Evolutionary conservation across 371 early-diverging fungal species (phyloP), one percentile per base, ranked within the genome.

Genomic region (Chytridium lagenaria): DNA sequence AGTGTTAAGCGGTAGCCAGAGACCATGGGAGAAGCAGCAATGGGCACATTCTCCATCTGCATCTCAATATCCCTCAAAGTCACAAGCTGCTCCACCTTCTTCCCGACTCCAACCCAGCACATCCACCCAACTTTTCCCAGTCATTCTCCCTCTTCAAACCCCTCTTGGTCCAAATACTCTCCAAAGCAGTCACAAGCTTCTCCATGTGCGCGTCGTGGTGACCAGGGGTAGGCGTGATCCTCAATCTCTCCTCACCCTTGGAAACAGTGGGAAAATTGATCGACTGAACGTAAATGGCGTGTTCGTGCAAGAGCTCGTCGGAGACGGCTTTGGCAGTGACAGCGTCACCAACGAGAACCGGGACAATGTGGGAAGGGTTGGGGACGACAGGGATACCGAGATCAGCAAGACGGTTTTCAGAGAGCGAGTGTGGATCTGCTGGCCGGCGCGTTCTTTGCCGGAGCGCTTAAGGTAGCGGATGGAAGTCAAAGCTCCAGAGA

Each of bases 191-290:
- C 39, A 97, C 92, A 64, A 98, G 90, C 40, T 89, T 86, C 68
- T 91, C 90, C 63, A 63, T 63, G 91, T 93, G 94, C 61, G 82
- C 86, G 26, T 79, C 84, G 69, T 84, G 90, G 82, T 98, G 99
- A 68, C 95, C 96, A 31, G 99, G 99, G 51, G 95, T 93, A 12
- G 99, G 99, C 10, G 99, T 98, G 84, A 98, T 97, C 50, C 99
- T 92, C 68, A 98, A 91, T 67, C 99, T 92, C 84, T 98, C 99
- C 81, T 97, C 94, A 52, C 98, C 98, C 5, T 88, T 88, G 38
- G 96, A 84, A 12, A 98, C 99, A 30, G 99, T 98, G 33, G 98
- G 99, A 79, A 91, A 98, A 86, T 98, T 98, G 89, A 98, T 98
- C 80, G 89, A 87, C 86, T 98, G 98, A 63, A 98, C 99, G 77